Base-by-base conservation (phyloP, 192 early-diverging fungal species). In the Ramicandelaber brevisporus region DNA sequence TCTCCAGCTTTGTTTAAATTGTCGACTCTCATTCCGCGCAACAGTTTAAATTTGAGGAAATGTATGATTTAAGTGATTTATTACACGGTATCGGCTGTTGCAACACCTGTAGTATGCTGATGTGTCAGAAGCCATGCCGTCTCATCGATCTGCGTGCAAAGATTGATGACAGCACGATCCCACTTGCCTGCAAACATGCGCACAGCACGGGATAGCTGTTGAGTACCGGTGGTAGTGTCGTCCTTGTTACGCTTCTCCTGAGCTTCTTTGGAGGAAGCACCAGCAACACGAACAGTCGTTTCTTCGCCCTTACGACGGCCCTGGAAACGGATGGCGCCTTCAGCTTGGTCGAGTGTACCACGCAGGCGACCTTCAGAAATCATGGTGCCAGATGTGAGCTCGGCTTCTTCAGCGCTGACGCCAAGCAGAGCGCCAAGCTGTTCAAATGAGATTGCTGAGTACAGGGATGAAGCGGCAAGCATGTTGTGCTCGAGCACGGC, bases 401-500 rank as follows among this genome's bases (percentile, higher is more conserved):
- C 90, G 3, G 89, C 89, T 30, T 78, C 61, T 12, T 81, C 78
- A 1, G 68, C 46, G 4, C 62, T 52, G 18, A 89, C 71, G 2
- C 61, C 73, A 11, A 97, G 45, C 31, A 83, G 44, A 3, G 50
- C 56, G 2, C 74, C 79, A 15, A 97, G 58, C 42, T 92, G 77
- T 21, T 64, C 67, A 41, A 97, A 87, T 18, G 61, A 61, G 25
- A 97, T 90, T 43, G 80, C 85, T 37, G 80, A 71, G 50, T 97
- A 97, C 27, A 97, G 63, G 37, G 73, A 75, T 36, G 77, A 78
- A 1, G 82, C 71, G 9, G 83, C 65, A 24, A 92, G 57, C 12
- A 79, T 41, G 44, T 96, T 96, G 54, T 96, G 90, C 50, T 96
- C 85, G 22, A 79, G 85, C 14, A 96, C 83, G 5, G 87, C 90